Conservation (phyloP, 208 protist species). For the Vickermania ingenoplastis region DNA sequence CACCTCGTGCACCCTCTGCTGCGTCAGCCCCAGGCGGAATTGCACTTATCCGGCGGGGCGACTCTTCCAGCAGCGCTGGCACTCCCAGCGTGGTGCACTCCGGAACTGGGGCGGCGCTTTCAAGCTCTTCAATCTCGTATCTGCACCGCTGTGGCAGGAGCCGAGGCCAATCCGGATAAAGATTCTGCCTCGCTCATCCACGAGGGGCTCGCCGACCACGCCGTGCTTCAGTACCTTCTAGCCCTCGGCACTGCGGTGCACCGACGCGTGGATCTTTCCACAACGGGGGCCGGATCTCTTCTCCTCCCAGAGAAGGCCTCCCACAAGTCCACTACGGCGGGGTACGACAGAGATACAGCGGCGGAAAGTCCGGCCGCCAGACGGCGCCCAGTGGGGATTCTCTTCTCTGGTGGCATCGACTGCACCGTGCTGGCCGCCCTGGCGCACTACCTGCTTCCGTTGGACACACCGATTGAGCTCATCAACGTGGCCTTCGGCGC, state of each 20-base stretch:
- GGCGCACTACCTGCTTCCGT: conserved; percentile 70
- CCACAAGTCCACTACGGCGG: conserved; percentile 30
- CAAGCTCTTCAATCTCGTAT: no score
- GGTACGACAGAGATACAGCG: conserved; percentile 30
- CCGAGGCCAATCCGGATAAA: no score
- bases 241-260: neutral
- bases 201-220: neutral
- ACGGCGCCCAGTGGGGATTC: conserved; percentile 62
- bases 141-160: no score
- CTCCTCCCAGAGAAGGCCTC: no score
- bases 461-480: conserved; percentile 86
- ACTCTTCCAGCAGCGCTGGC: no score
- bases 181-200: no score
- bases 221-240: neutral
- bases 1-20: conserved; percentile 49
- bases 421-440: conserved; percentile 90
- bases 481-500: conserved; percentile 92
- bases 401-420: conserved; percentile 93
- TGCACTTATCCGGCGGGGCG: neutral
- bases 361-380: conserved; percentile 23
- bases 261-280: neutral
- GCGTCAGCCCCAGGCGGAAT: conserved; percentile 10
- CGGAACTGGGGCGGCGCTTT: no score
- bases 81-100: no score
- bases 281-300: neutral